Evolutionary conservation across 306 rosid species (phyloP).

Genomic region (Rubus parviflorus): DNA sequence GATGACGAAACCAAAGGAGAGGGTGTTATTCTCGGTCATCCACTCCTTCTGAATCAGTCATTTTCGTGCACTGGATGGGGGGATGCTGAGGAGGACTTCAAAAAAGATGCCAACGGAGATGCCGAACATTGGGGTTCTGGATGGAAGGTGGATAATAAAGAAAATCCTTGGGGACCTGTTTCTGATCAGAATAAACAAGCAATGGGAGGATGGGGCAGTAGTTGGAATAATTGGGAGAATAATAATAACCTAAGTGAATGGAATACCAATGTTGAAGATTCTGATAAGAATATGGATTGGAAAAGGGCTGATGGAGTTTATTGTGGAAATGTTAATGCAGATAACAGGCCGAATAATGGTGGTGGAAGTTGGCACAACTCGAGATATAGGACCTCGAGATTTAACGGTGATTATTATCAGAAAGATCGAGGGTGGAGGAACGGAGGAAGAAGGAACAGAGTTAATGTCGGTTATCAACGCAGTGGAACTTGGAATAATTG

Average conservation of each 20-base stretch:
- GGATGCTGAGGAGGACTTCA: constrained; percentile 36
- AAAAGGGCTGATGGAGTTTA: constrained; percentile 32
- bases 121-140: constrained; percentile 29
- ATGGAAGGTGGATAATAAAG: constrained; percentile 20
- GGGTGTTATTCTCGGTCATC: constrained; percentile 33
- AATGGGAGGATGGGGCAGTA: constrained; percentile 30
- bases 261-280: constrained; percentile 14
- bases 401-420: constrained; percentile 41
- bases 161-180: constrained; percentile 42
- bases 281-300: constrained; percentile 10
- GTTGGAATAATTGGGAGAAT: constrained; percentile 39
- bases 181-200: constrained; percentile 14
- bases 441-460: constrained; percentile 50
- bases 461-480: constrained; percentile 33
- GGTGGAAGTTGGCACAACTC: constrained; percentile 21
- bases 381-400: constrained; percentile 38
- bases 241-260: constrained; percentile 25
- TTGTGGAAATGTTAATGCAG: constrained; percentile 40
- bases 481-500: constrained; percentile 22
- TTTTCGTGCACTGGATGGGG: constrained; percentile 53
- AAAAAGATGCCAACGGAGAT: constrained; percentile 24
- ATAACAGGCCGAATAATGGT: constrained; percentile 37
- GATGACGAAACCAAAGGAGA: constrained; percentile 18
- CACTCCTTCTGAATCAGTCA: constrained; percentile 42
- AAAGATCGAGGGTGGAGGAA: constrained; percentile 44